Percentiles rank a stretch among this genome's conserved stretches.
phyloP scores from a whole-genome alignment of 2,329 filamentous ascomycete genomes.

The Fusarium acutatum region DNA sequence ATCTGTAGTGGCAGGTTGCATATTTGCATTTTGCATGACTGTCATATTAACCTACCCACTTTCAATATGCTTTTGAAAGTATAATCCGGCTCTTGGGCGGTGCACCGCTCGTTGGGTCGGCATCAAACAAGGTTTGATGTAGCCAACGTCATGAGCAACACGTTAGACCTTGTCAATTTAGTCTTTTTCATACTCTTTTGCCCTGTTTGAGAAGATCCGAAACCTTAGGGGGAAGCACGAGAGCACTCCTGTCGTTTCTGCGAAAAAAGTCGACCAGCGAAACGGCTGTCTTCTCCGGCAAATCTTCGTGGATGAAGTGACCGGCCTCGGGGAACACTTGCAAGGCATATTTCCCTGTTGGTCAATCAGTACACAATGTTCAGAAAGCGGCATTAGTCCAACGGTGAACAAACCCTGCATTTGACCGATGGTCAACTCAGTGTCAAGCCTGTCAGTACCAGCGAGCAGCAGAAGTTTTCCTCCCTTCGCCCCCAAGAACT shows the following conservation, averaged over 20 bases:
- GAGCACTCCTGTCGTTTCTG: slow-evolving; percentile 83
- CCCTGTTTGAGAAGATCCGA: slow-evolving; percentile 73
- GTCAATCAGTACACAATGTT: slow-evolving; percentile 16
- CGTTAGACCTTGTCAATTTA: not conserved
- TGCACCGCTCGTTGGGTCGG: not conserved
- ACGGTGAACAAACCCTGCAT: slow-evolving; percentile 79
- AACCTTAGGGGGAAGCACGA: slow-evolving; percentile 93
- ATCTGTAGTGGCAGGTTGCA: not conserved
- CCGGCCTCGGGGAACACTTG: slow-evolving; percentile 95
- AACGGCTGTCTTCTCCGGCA: slow-evolving; percentile 87
- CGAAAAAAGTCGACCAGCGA: slow-evolving; percentile 90
- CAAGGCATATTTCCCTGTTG: slow-evolving; percentile 86
- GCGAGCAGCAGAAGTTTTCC: slow-evolving; percentile 88
- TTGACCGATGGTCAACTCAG: slow-evolving; percentile 92
- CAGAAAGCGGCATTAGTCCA: not conserved
- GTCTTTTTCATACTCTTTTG: slow-evolving; percentile 59
- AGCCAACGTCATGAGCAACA: slow-evolving; percentile 6
- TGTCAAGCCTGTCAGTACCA: slow-evolving; percentile 89
- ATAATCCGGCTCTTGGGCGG: not conserved
- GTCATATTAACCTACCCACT: slow-evolving; percentile 1
- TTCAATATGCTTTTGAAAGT: not conserved
- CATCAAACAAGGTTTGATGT: slow-evolving; percentile 8
- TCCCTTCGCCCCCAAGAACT: slow-evolving; percentile 83
- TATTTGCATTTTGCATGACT: slow-evolving; percentile 1
- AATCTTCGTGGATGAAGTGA: slow-evolving; percentile 96